Evolutionary conservation across 768 basidiomycete genomes (phyloP).

Genomic region (Goffeauzyma gilvescens): DNA sequence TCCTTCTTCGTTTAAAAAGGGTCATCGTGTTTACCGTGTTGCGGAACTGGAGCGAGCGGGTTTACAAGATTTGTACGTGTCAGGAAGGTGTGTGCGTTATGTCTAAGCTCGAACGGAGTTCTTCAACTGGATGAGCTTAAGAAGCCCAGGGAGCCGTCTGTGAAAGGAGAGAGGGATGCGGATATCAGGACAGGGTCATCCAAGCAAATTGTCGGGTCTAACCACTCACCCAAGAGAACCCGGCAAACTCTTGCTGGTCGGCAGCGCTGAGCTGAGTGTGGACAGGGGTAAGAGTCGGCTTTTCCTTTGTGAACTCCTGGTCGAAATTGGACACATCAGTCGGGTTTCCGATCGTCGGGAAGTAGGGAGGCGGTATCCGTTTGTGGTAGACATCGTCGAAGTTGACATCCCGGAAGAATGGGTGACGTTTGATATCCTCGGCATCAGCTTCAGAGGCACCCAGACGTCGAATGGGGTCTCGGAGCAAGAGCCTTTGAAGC

Average conservation of each 20-base stretch:
- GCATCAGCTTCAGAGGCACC: constrained; percentile 84
- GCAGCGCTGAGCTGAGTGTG: constrained; percentile 75
- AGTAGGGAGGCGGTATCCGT: constrained; percentile 90
- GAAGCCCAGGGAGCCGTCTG: constrained; percentile 9
- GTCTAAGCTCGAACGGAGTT: too few species aligned
- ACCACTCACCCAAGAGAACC: constrained; percentile 61
- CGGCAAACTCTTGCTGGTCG: constrained; percentile 89
- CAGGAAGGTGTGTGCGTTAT: too few species aligned
- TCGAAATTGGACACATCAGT: constrained; percentile 42
- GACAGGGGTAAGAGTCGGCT: constrained; percentile 92
- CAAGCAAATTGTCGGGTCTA: neutral
- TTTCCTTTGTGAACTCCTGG: constrained; percentile 88
- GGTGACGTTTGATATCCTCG: constrained; percentile 87
- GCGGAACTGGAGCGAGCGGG: too few species aligned
- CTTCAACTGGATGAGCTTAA: too few species aligned
- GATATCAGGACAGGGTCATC: neutral
- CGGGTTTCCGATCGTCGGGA: constrained; percentile 58
- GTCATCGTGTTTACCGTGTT: too few species aligned
- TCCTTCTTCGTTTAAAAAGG: too few species aligned
- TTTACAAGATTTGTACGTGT: too few species aligned
- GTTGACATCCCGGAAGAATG: constrained; percentile 96
- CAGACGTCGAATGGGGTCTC: constrained; percentile 74
- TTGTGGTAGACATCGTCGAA: constrained; percentile 96
- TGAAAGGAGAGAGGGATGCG: neutral
- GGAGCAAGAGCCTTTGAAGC: constrained; percentile 54